Evolutionary conservation across 129 eudicot genomes (phyloP).

Genomic region (Ambrosia trifida): DNA sequence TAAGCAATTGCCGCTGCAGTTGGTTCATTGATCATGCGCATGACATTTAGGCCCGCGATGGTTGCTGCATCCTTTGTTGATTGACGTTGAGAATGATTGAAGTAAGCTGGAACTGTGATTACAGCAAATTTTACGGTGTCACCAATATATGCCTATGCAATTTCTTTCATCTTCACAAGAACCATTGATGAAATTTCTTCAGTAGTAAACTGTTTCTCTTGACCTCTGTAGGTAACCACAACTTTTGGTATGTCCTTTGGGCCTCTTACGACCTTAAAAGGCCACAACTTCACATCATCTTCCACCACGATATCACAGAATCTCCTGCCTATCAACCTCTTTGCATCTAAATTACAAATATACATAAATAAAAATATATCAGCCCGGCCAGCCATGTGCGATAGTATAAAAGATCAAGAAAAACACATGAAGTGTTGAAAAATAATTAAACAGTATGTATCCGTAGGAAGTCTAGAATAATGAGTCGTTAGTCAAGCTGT

Average conservation of each 20-base stretch:
- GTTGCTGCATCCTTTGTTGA: slow-evolving; percentile 37
- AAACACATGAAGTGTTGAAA: neutral
- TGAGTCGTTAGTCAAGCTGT: no score
- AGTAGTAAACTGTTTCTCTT: neutral
- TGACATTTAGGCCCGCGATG: slow-evolving; percentile 25
- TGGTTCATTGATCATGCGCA: slow-evolving; percentile 22
- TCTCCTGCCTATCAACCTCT: slow-evolving; percentile 34
- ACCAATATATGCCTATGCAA: slow-evolving; percentile 28
- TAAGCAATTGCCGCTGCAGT: slow-evolving; percentile 41
- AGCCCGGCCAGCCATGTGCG: no score
- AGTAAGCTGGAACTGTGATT: slow-evolving; percentile 35
- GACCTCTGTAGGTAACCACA: slow-evolving; percentile 11
- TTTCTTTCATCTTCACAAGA: slow-evolving; percentile 33
- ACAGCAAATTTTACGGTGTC: slow-evolving; percentile 29
- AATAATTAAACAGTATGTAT: no score
- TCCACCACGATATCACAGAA: slow-evolving; percentile 19
- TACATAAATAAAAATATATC: no score
- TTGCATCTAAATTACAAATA: slow-evolving; percentile 25
- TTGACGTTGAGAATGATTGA: slow-evolving; percentile 33
- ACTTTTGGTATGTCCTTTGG: neutral
- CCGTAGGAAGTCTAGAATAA: no score
- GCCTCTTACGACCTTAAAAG: neutral
- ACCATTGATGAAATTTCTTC: slow-evolving; percentile 37
- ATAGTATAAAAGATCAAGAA: neutral
- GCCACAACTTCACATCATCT: neutral